Evolutionary conservation across 1,284 basidiomycete species (phyloP), one percentile per base, ranked within the genome.

Genomic region (Apiotrichum brassicae): DNA sequence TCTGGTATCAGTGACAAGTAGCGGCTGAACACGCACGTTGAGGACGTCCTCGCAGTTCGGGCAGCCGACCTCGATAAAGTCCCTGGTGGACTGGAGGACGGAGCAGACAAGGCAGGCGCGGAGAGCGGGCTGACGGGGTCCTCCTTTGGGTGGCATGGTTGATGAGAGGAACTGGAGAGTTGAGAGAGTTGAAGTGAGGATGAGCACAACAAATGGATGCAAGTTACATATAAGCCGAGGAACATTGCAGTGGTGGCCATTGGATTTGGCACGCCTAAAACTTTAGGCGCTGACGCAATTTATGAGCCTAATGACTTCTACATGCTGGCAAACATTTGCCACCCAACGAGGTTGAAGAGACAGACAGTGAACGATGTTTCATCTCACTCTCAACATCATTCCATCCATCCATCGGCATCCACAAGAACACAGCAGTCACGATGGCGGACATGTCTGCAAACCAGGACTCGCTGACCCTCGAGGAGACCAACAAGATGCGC

Each of bases 401-500:
- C 33, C 33, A 14, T 36, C 34, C 16, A 3, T 37, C 42, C 13
- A 28, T 30, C 14, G 28, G 14, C 30, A 34, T 34, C 26, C 41
- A 22, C 32, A n/a, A 39, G 36, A 26, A 41, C 49, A 13, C 22
- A 22, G n/a, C 8, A 34, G 3, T 19, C 45, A 53, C 18, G 11
- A 57, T 57, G 56, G 49, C 54, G 40, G 85, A 91, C 40, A 30
- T 43, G 49, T 53, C 56, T n/a, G 39, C 45, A 19, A 49, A 73
- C 47, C 50, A 60, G 46, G 66, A 68, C 47, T 57, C 63, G 85
- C 86, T 68, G 85, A 95, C 69, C 85, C 81, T 98, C 68, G 93
- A 97, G 70, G 95, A 98, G 80, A 97, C 93, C 48, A 97, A 97
- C 79, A 91, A 87, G 75, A 89, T 97, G 69, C 90, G 95, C 76